Percentiles rank a stretch among this genome's conserved stretches.
phyloP scores from a whole-genome alignment of 2,329 filamentous ascomycete species.

The Cladosporium austrohemisphaericum region DNA sequence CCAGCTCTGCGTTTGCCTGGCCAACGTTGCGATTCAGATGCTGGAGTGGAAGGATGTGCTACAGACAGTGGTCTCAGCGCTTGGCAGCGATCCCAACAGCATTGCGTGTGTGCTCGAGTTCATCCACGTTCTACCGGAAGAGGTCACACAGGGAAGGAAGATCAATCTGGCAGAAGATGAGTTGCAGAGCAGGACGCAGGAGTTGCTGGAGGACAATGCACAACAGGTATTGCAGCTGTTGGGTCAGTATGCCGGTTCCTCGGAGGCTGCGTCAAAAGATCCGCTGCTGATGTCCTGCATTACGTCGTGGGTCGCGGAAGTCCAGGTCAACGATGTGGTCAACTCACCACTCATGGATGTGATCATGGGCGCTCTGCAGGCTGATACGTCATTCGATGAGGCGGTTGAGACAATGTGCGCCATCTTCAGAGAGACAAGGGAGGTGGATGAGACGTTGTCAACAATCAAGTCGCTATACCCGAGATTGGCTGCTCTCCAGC shows the following conservation, averaged over 20 bases:
- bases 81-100: constrained; percentile 72
- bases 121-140: constrained; percentile 91
- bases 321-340: constrained; percentile 77
- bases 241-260: constrained; percentile 87
- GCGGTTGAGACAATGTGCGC: constrained; percentile 90
- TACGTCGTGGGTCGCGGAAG: constrained; percentile 92
- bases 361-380: constrained; percentile 71
- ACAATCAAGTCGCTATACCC: constrained; percentile 82
- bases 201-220: constrained; percentile 87
- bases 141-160: constrained; percentile 98
- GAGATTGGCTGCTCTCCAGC: constrained; percentile 68
- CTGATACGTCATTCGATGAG: constrained; percentile 75
- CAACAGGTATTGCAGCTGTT: constrained; percentile 81
- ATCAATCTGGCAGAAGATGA: constrained; percentile 99
- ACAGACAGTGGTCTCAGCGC: constrained; percentile 70
- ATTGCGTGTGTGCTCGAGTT: constrained; percentile 92
- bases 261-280: constrained; percentile 81
- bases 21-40: constrained; percentile 95
- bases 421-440: constrained; percentile 85
- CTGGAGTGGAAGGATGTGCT: constrained; percentile 92
- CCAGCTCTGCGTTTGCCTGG: constrained; percentile 91
- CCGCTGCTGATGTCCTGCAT: constrained; percentile 92
- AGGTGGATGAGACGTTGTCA: constrained; percentile 84
- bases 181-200: constrained; percentile 76
- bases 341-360: constrained; percentile 79